These are phyloP conservation scores for Debaryomyces udenii DNA, from an alignment of 1,139 yeast species.

Conservation along the genomic window DNA sequence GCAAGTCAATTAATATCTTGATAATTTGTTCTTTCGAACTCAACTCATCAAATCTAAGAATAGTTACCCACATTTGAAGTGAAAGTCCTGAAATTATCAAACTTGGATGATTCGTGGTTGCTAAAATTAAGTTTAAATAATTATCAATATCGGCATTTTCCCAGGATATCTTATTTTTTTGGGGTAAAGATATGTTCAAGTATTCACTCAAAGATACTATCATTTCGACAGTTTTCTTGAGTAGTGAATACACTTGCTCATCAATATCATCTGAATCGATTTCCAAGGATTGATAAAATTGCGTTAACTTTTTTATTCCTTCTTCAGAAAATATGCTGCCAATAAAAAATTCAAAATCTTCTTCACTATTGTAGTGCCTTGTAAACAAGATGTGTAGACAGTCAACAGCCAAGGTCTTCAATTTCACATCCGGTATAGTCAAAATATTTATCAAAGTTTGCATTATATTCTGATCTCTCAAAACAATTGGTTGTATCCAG, in stretches of 20 bases:
- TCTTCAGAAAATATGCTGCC: conserved; percentile 76
- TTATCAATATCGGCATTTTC: conserved; percentile 59
- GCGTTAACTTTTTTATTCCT: conserved; percentile 68
- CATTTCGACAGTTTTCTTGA: conserved; percentile 92
- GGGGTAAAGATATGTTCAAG: conserved; percentile 47
- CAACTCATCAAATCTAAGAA: conserved; percentile 78
- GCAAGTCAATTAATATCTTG: conserved; percentile 61
- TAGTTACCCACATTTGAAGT: conserved; percentile 92
- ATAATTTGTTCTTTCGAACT: conserved; percentile 53
- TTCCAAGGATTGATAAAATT: conserved; percentile 63
- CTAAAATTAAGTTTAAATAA: conserved; percentile 73
- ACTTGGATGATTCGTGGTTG: conserved; percentile 83
- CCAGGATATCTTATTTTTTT: conserved; percentile 46
- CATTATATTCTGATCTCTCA: conserved; percentile 68
- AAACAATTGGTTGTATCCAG: conserved; percentile 83
- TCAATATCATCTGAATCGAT: conserved; percentile 79
- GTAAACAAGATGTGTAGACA: conserved; percentile 89
- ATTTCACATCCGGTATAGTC: conserved; percentile 59
- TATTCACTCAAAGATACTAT: conserved; percentile 86
- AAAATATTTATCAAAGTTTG: conserved; percentile 66
- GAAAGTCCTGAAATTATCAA: conserved; percentile 90
- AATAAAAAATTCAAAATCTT: conserved; percentile 77
- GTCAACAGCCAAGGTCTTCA: conserved; percentile 85
- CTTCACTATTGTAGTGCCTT: conserved; percentile 67
- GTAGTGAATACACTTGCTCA: conserved; percentile 73